Evolutionary conservation across 202 grass and related monocot species (phyloP).

Genomic region (Carex arenaria): DNA sequence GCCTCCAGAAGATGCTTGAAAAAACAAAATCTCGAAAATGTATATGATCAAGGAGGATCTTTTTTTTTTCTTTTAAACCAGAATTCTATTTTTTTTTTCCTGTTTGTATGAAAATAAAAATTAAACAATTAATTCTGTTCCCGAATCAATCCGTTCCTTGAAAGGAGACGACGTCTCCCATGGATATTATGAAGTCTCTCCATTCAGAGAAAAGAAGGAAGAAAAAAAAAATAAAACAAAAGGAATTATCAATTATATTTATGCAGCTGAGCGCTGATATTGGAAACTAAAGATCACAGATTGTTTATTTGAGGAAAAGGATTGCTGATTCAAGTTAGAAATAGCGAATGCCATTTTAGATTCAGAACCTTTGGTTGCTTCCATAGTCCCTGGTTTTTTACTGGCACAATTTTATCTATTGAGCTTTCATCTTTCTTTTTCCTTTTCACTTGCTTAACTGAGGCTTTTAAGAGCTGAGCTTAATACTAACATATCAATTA

Average conservation of each 20-base stretch:
- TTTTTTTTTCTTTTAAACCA: neutral
- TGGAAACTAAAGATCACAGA: no score
- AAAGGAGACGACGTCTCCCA: neutral
- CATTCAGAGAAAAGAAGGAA: no score
- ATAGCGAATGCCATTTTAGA: neutral
- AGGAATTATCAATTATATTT: no score
- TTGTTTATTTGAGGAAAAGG: no score
- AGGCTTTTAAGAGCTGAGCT: constrained; percentile 10
- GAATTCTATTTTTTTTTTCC: neutral
- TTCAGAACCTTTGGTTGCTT: neutral
- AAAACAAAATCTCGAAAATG: neutral
- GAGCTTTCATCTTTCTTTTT: neutral
- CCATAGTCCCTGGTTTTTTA: neutral
- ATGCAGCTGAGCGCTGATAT: no score
- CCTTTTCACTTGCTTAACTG: neutral
- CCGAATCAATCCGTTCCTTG: neutral
- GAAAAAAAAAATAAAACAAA: no score
- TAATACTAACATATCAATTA: no score
- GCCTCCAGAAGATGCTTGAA: neutral
- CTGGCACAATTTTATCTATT: neutral
- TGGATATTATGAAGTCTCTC: no score
- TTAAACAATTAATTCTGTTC: neutral
- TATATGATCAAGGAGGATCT: neutral
- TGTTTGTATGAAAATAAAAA: neutral
- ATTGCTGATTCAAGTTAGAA: no score